A percentile compares a stretch with the other conserved stretches of the same genome.
These are phyloP conservation scores for Otatea glauca DNA, from an alignment of 176 grass and related monocot species.

Conservation along the genomic window DNA sequence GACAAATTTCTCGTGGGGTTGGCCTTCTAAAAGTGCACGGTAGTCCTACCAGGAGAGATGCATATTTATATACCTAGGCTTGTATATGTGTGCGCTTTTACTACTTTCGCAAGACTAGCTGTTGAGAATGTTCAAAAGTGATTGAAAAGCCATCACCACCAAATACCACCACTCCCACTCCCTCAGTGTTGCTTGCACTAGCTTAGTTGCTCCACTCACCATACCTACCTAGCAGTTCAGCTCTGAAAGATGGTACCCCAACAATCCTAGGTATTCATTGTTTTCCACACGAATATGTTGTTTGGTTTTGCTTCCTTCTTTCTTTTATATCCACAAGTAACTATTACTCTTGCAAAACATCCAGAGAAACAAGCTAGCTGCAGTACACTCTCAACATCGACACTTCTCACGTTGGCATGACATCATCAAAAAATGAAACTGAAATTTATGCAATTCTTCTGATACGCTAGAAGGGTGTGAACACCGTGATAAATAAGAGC, in stretches of 20 bases:
- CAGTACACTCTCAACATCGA: background rate
- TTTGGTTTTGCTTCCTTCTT: too few relatives aligned
- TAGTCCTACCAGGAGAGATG: too few relatives aligned
- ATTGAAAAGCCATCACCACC: constrained; percentile 9
- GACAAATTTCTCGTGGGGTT: too few relatives aligned
- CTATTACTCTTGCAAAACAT: background rate
- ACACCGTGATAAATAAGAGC: background rate
- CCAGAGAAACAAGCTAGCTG: background rate
- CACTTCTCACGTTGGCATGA: background rate
- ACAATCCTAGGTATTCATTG: background rate
- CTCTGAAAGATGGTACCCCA: background rate
- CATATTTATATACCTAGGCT: too few relatives aligned
- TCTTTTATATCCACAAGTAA: too few relatives aligned
- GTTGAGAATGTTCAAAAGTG: background rate
- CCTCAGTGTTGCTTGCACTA: background rate
- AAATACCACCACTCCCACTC: background rate
- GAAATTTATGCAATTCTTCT: too few relatives aligned
- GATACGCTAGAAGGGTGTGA: too few relatives aligned
- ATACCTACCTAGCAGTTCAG: background rate
- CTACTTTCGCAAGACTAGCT: background rate
- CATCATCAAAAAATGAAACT: background rate
- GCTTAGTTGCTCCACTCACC: constrained; percentile 1
- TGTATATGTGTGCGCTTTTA: background rate
- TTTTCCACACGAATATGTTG: too few relatives aligned
- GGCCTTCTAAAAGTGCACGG: too few relatives aligned